Base-by-base conservation (phyloP, 495 filamentous ascomycete species). In the Aspergillus kassunensis region DNA sequence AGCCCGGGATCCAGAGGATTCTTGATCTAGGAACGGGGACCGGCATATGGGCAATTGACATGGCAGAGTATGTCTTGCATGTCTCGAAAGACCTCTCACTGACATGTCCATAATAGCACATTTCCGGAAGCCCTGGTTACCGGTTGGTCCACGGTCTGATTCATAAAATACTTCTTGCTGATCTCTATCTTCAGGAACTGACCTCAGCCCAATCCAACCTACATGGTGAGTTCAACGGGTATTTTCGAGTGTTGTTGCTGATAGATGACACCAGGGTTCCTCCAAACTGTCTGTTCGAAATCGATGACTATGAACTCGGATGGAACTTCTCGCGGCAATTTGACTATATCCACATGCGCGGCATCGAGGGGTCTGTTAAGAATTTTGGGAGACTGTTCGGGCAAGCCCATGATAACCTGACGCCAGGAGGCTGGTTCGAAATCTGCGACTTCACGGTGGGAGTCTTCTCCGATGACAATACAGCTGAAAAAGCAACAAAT, bases 31-130 rank as follows among this genome's bases (percentile, higher is more conserved):
- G 75, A 12, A 75, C 70, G 1, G 73, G 73, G 31, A 77, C 73
- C 0, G 75, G 75, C 13, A 62, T 71, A n/a, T 82, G 79, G 78
- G 74, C 73, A n/a, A 69, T 76, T 7, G 74, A 77, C 30, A 68
- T 82, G 59, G 81, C 64, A 29, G 77, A 80, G 61, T 65, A 54
- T 27, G 57, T 12, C 20, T 23, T 7, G 4, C 7, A 23, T 10
- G 16, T 37, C 13, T 16, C 18, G 4, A 8, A 23, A 2, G 9
- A 25, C n/a, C 13, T 10, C 5, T 43, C 21, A 23, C 4, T 23
- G 21, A 18, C 10, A n/a, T 13, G 12, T 23, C n/a, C 15, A n/a
- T 7, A 5, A 35, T 27, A 59, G 56, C 18, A 11, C 24, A 4
- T 57, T 49, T 29, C 60, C 60, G 0, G 46, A 52, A 8, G 43